Conservation (phyloP, 306 rosid genomes). For the Neltuma alba region DNA sequence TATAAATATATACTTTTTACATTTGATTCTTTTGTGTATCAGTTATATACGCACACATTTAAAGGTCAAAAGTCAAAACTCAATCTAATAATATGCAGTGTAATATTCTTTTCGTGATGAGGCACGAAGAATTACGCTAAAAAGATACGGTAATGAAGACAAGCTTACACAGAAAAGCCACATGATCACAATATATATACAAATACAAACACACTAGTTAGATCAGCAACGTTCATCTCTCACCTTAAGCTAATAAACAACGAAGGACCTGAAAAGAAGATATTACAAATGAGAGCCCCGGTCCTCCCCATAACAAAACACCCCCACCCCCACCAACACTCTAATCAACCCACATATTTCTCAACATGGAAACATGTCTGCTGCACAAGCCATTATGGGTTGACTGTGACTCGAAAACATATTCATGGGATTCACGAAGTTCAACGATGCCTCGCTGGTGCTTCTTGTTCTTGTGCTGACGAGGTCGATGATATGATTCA, state of each 20-base stretch:
- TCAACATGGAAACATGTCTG: constrained; percentile 65
- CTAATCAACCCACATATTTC: too few species aligned
- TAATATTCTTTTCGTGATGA: neutral
- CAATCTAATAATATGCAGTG: neutral
- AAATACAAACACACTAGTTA: neutral
- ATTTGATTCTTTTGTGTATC: neutral
- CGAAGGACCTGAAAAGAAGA: neutral
- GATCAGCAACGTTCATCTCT: neutral
- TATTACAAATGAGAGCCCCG: neutral
- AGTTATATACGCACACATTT: neutral
- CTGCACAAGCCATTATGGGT: constrained; percentile 71
- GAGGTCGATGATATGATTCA: constrained; percentile 55
- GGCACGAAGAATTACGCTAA: neutral
- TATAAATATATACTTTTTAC: neutral
- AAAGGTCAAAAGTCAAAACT: neutral
- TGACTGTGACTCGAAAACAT: constrained; percentile 45
- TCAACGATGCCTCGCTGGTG: constrained; percentile 24
- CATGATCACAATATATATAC: neutral
- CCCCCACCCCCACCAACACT: neutral
- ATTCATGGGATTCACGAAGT: constrained; percentile 16
- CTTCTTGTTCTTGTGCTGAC: constrained; percentile 36
- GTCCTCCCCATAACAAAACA: too few species aligned
- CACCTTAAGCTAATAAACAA: neutral
- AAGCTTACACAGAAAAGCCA: neutral
- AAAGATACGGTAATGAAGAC: neutral